These are phyloP conservation scores for Orbilia javanica DNA, from an alignment of 2,329 filamentous ascomycete species.

Conservation along the genomic window DNA sequence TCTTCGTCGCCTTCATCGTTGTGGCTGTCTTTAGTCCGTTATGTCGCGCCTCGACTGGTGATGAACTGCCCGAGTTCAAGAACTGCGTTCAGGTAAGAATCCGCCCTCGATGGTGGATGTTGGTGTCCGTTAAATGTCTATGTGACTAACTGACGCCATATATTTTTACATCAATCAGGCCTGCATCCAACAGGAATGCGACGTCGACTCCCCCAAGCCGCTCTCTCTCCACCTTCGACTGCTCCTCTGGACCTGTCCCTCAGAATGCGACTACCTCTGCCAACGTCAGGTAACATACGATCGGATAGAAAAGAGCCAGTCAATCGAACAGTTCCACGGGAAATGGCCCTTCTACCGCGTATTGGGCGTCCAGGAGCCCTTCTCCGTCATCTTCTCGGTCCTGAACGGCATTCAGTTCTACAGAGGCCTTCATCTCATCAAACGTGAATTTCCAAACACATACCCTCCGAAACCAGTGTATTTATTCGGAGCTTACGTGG, in stretches of 20 bases:
- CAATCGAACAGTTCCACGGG: conserved; percentile 92
- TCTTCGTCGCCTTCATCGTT: conserved; percentile 61
- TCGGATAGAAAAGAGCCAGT: conserved; percentile 75
- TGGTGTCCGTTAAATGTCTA: no score
- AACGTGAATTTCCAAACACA: conserved; percentile 75
- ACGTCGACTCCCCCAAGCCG: conserved; percentile 33
- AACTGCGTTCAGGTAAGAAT: conserved; percentile 81
- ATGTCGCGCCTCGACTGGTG: conserved; percentile 78
- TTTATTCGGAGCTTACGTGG: conserved; percentile 83
- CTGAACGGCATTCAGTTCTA: conserved; percentile 91
- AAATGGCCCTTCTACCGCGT: conserved; percentile 98
- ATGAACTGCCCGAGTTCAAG: conserved; percentile 86
- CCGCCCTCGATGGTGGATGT: background rate
- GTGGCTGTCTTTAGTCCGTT: conserved; percentile 66
- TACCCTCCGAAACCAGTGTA: conserved; percentile 80
- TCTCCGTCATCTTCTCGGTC: conserved; percentile 91
- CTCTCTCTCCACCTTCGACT: conserved; percentile 80
- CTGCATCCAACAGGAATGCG: conserved; percentile 52
- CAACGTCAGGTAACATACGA: conserved; percentile 87
- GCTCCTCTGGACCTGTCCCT: conserved; percentile 89
- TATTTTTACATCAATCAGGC: background rate
- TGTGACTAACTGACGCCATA: no score
- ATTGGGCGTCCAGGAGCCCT: conserved; percentile 93
- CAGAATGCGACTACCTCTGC: conserved; percentile 98
- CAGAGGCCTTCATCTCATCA: conserved; percentile 79